Evolutionary conservation across 1,284 basidiomycete species (phyloP), one percentile per base, ranked within the genome.

Genomic region (Gymnopus androsaceus): DNA sequence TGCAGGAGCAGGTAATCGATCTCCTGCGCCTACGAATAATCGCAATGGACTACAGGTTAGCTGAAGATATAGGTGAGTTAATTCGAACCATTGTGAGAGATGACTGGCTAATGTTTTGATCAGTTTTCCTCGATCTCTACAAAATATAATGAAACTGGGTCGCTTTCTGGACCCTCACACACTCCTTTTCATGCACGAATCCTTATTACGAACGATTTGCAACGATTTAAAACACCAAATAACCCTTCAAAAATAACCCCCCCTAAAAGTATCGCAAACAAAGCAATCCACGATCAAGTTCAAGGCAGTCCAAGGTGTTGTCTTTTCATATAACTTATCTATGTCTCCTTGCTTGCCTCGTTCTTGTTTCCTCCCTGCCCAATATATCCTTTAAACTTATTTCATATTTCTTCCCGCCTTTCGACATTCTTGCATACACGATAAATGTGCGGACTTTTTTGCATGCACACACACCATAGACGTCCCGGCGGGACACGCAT

Each of bases 1-100:
- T 66, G 84, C 84, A 34, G 57, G 47, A 21, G 77, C 54, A 17
- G 28, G 38, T n/a, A 42, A 14, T 31, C 19, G 48, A 15, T 31
- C 27, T 34, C 21, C 30, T 8, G 25, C 8, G 28, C 34, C n/a
- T 19, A 17, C 36, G 11, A 11, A 17, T 21, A 30, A 38, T 44
- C 28, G 38, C 25, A 31, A 28, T n/a, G 31, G 51, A 36, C 15
- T 45, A 12, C 31, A 36, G 14, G 41, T 45, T 30, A 45, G 42
- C 23, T 34, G 44, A 31, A 41, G 49, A 8, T 14, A 17, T 5
- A 41, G 25, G 30, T 51, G 33, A 38, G 23, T 38, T 15, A 2
- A 5, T 12, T 30, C 17, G n/a, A 8, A 33, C 23, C 3, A 15
- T 33, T 49, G 17, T 31, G 28, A 12, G 28, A 7, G 1, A 30